Conservation (phyloP, 179 eudicot species). For the Amaranthus tricolor region DNA sequence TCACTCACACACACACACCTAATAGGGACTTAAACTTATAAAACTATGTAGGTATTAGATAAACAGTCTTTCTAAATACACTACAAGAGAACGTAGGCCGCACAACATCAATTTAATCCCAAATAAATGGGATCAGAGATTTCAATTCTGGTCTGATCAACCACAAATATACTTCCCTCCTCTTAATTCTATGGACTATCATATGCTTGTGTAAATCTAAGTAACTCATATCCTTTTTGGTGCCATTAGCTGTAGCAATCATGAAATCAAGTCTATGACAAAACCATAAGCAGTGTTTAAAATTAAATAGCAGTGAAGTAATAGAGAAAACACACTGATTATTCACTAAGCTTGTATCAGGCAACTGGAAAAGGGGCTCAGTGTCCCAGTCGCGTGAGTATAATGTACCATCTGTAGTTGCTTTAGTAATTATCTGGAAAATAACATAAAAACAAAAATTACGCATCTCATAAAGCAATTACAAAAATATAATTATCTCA, state of each 20-base stretch:
- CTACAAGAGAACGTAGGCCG: not conserved
- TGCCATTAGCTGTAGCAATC: not conserved
- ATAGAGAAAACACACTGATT: constrained; percentile 47
- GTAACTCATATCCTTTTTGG: too few relatives aligned
- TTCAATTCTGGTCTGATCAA: too few relatives aligned
- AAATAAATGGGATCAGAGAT: too few relatives aligned
- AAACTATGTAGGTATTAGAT: not conserved
- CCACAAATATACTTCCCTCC: too few relatives aligned
- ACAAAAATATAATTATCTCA: not conserved
- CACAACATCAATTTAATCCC: too few relatives aligned
- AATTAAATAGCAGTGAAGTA: not conserved
- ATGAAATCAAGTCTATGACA: not conserved
- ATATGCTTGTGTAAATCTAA: too few relatives aligned
- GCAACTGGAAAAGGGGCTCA: constrained; percentile 83
- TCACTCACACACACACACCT: not conserved
- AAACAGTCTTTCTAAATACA: not conserved
- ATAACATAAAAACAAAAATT: constrained; percentile 7
- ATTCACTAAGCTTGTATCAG: constrained; percentile 45
- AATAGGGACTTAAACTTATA: constrained; percentile 2
- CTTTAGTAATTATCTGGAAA: constrained; percentile 70
- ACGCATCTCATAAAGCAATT: not conserved
- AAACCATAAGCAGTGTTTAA: not conserved
- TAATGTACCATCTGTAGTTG: constrained; percentile 83
- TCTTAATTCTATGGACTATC: too few relatives aligned
- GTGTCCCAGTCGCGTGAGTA: constrained; percentile 82